Base-by-base conservation (phyloP, 208 protist species). In the Phytomonas sp. region DNA sequence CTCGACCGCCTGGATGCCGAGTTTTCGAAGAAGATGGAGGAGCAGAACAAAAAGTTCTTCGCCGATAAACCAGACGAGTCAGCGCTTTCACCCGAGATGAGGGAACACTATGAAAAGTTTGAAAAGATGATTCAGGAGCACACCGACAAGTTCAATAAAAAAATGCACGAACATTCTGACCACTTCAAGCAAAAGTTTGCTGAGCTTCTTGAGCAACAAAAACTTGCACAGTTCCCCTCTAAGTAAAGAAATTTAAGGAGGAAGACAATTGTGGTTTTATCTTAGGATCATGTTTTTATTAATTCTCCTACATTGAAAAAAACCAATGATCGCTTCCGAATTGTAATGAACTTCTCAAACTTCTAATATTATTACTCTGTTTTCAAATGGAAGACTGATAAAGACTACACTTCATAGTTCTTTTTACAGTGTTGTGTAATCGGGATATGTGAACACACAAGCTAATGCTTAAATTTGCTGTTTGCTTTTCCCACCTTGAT, bases 91-190 rank as follows among this genome's bases (percentile, higher is more conserved):
- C 88, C 88, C 40, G 89, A 96, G 78, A 93, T 94, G 86, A 94
- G 92, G 84, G 88, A 94, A 79, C 89, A 94, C 86, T 96, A 94
- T 70, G 88, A 93, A 69, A 92, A 93, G 87, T 94, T 96, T 71
- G 91, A 94, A 82, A 90, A 91, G 78, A 91, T 95, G 84, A 95
- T 94, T 78, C 81, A 96, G 83, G 87, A 96, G 83, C 88, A 94
- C 86, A 94, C 87, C 33, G 91, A 94, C 31, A 96, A 96, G 80
- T 96, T 96, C 83, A 94, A 91, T 82, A 93, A 94, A 78, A 96
- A 94, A 81, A 94, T 96, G 91, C 77, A 80, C 77, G 89, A 96
- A 76, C 88, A 94, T 84, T 94, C 87, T 12, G 84, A 89, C 76
- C 88, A 94, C 82, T 94, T 96, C 86, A 95, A 95, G 86, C 73